A percentile compares a stretch with the other conserved stretches of the same genome.
Conservation (phyloP, 106 monocot species). For the Acanthochlamys bracteata region DNA sequence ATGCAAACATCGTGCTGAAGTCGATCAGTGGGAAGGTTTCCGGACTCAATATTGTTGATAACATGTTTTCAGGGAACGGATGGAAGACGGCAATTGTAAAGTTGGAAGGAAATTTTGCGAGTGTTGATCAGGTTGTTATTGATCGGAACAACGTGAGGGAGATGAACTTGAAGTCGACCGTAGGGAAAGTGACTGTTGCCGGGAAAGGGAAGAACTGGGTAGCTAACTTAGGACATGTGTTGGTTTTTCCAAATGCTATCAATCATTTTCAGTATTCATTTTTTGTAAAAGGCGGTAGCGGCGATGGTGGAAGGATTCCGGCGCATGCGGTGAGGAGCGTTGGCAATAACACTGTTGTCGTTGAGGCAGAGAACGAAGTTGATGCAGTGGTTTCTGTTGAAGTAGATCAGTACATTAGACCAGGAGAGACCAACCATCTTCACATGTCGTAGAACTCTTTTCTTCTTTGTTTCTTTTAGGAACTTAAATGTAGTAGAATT, state of each 20-base stretch:
- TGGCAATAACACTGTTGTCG: background rate
- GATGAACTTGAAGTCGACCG: constrained; percentile 33
- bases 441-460: too few relatives aligned
- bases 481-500: too few relatives aligned
- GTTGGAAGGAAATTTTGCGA: constrained; percentile 15
- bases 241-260: constrained; percentile 36
- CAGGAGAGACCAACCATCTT: background rate
- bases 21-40: constrained; percentile 29
- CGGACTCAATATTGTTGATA: constrained; percentile 33
- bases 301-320: constrained; percentile 5
- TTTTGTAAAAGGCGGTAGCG: background rate
- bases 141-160: constrained; percentile 19
- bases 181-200: constrained; percentile 13
- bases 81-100: constrained; percentile 6
- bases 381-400: constrained; percentile 29
- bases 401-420: constrained; percentile 33
- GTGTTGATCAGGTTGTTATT: constrained; percentile 35
- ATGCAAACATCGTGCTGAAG: constrained; percentile 32
- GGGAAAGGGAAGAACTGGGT: constrained; percentile 31
- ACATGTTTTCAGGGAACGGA: constrained; percentile 35
- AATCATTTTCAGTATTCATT: constrained; percentile 45
- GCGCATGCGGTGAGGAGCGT: constrained; percentile 34
- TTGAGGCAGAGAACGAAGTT: constrained; percentile 30
- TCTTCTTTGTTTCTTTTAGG: too few relatives aligned
- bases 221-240: constrained; percentile 22